phyloP scores from a whole-genome alignment of 2,329 filamentous ascomycete species.

The Penicillium sp. region DNA sequence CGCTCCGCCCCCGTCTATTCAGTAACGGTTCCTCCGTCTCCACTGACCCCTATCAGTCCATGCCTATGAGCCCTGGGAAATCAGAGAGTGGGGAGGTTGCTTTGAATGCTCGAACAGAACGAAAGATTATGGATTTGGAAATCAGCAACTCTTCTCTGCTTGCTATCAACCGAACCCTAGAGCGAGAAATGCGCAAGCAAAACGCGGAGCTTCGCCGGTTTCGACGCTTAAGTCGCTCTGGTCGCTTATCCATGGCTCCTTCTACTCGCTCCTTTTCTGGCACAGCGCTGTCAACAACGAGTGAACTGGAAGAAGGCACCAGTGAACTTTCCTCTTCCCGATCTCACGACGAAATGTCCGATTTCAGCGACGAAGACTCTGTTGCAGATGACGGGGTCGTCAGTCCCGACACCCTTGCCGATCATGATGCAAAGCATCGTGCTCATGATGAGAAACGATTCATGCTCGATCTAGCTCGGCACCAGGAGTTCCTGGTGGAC shows the following conservation, averaged over 20 bases:
- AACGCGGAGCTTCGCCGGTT: slow-evolving; percentile 84
- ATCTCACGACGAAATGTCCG: slow-evolving; percentile 40
- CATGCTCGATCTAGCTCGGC: slow-evolving; percentile 81
- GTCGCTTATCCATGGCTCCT: slow-evolving; percentile 65
- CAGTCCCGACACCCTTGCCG: slow-evolving; percentile 35
- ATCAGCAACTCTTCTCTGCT: slow-evolving; percentile 95
- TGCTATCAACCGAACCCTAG: slow-evolving; percentile 90
- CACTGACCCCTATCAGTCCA: slow-evolving; percentile 41
- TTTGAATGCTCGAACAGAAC: slow-evolving; percentile 79
- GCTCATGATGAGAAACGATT: slow-evolving; percentile 78
- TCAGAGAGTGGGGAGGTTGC: slow-evolving; percentile 65
- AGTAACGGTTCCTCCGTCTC: slow-evolving; percentile 36
- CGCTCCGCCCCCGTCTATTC: slow-evolving; percentile 32
- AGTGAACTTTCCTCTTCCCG: slow-evolving; percentile 32
- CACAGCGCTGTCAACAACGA: slow-evolving; percentile 47
- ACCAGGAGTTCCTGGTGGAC: slow-evolving; percentile 83
- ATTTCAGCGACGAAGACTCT: slow-evolving; percentile 41
- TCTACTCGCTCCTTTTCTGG: slow-evolving; percentile 49
- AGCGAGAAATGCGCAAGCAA: slow-evolving; percentile 88
- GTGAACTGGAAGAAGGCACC: slow-evolving; percentile 41
- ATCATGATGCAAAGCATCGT: slow-evolving; percentile 55
- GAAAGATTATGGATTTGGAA: slow-evolving; percentile 93
- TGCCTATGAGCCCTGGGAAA: slow-evolving; percentile 57
- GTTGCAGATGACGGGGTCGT: slow-evolving; percentile 38
- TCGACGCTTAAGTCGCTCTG: slow-evolving; percentile 79